phyloP scores from a whole-genome alignment of 2,329 filamentous ascomycete species.

The Hymenoscyphus repandus region DNA sequence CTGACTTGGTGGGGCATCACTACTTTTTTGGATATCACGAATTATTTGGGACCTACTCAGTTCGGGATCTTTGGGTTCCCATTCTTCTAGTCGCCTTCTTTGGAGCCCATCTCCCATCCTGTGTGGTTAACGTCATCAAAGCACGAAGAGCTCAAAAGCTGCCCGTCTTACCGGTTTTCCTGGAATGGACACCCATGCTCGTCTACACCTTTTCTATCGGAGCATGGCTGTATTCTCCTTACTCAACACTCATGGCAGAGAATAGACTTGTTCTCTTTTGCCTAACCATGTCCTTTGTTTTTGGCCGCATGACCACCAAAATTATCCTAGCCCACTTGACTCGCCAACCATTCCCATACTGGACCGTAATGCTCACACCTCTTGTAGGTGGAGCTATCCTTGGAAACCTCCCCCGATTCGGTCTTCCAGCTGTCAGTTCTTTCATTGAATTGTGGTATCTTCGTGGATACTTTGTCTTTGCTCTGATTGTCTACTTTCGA shows the following conservation, averaged over 20 bases:
- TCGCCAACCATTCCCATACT: slow-evolving; percentile 90
- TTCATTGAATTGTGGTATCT: slow-evolving; percentile 74
- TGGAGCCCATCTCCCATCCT: slow-evolving; percentile 77
- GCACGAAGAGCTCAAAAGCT: slow-evolving; percentile 68
- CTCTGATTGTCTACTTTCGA: slow-evolving; percentile 78
- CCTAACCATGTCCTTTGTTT: slow-evolving; percentile 91
- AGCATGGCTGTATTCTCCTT: slow-evolving; percentile 84
- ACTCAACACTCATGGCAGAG: slow-evolving; percentile 73
- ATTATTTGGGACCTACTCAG: slow-evolving; percentile 64
- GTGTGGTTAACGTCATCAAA: slow-evolving; percentile 76
- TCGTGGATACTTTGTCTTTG: slow-evolving; percentile 76
- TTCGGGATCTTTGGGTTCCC: slow-evolving; percentile 84
- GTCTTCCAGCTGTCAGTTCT: slow-evolving; percentile 61
- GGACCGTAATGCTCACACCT: slow-evolving; percentile 86
- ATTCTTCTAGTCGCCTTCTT: slow-evolving; percentile 62
- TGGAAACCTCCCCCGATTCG: slow-evolving; percentile 75
- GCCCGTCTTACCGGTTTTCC: slow-evolving; percentile 75
- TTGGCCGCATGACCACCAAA: slow-evolving; percentile 97
- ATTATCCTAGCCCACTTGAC: slow-evolving; percentile 96
- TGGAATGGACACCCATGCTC: slow-evolving; percentile 90
- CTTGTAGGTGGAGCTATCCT: slow-evolving; percentile 80
- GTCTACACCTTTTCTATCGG: slow-evolving; percentile 71
- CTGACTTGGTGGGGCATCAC: slow-evolving; percentile 58
- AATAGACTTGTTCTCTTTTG: slow-evolving; percentile 92
- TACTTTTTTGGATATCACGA: slow-evolving; percentile 48